These are phyloP conservation scores for Casuarina glauca DNA, from an alignment of 306 rosid species.

Conservation along the genomic window DNA sequence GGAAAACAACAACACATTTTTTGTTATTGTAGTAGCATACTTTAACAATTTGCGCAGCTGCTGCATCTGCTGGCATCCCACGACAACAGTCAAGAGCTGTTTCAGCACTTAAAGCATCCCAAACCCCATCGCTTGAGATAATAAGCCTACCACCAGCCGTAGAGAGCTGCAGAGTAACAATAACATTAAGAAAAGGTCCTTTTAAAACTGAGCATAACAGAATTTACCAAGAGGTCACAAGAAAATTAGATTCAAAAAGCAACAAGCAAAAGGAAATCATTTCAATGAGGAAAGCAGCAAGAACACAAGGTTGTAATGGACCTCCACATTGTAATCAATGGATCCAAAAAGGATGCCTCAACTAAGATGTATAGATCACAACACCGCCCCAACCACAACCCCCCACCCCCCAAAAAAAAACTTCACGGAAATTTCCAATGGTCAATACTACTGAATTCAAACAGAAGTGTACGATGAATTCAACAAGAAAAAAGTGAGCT, in stretches of 20 bases:
- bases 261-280: background rate
- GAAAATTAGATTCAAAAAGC: background rate
- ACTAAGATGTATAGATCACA: too few species aligned
- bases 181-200: background rate
- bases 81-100: conserved; percentile 83
- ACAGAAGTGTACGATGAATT: background rate
- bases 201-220: background rate
- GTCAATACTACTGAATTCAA: background rate
- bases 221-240: background rate
- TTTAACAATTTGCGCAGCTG: conserved; percentile 92
- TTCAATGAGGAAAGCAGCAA: conserved; percentile 5
- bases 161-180: conserved; percentile 62
- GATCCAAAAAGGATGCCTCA: conserved; percentile 6
- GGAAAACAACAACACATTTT: conserved; percentile 12
- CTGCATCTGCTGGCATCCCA: conserved; percentile 74
- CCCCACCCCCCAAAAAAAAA: background rate
- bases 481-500: background rate
- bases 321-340: conserved; percentile 20
- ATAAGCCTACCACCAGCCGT: conserved; percentile 92
- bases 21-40: conserved; percentile 38
- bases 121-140: conserved; percentile 96
- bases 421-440: background rate
- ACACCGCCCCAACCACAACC: background rate
- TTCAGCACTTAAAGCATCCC: conserved; percentile 92
- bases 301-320: background rate